Conservation (phyloP, 176 grass and related monocot species). For the Raddia guianensis region DNA sequence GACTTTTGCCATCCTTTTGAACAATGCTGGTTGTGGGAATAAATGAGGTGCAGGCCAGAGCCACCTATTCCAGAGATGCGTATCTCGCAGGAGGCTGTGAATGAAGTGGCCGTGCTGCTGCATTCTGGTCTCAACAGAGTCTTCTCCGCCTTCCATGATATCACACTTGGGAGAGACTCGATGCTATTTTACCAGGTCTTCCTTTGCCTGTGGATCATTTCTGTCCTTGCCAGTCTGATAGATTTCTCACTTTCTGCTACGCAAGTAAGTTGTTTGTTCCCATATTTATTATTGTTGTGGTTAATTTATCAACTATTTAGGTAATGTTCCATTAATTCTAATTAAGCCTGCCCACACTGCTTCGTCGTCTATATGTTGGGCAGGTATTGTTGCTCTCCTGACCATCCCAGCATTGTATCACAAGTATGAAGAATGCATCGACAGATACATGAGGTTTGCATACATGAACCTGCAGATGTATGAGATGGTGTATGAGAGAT, state of each 20-base stretch:
- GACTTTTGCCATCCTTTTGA: neutral
- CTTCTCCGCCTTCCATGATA: constrained; percentile 50
- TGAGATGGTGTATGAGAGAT: constrained; percentile 58
- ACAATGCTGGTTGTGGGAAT: neutral
- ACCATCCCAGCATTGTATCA: constrained; percentile 71
- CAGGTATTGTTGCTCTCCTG: constrained; percentile 57
- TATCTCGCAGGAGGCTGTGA: constrained; percentile 52
- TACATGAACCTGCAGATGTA: constrained; percentile 73
- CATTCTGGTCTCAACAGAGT: constrained; percentile 43
- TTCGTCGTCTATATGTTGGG: constrained; percentile 23
- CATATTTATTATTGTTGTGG: too few relatives aligned
- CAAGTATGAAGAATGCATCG: constrained; percentile 58
- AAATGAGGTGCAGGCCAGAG: constrained; percentile 49
- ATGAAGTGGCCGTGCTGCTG: constrained; percentile 51
- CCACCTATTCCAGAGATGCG: constrained; percentile 61
- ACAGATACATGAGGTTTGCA: constrained; percentile 44
- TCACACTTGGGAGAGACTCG: constrained; percentile 59
- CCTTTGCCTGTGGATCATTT: constrained; percentile 55
- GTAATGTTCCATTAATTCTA: neutral
- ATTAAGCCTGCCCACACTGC: neutral
- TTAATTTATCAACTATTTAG: neutral
- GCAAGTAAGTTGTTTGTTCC: constrained; percentile 31
- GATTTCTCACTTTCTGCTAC: constrained; percentile 67
- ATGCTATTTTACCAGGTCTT: constrained; percentile 54
- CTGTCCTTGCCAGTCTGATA: constrained; percentile 55